A percentile compares a stretch with the other conserved stretches of the same genome.
Conservation (phyloP, 2,329 filamentous ascomycete species). For the Akanthomyces uredinophilus region DNA sequence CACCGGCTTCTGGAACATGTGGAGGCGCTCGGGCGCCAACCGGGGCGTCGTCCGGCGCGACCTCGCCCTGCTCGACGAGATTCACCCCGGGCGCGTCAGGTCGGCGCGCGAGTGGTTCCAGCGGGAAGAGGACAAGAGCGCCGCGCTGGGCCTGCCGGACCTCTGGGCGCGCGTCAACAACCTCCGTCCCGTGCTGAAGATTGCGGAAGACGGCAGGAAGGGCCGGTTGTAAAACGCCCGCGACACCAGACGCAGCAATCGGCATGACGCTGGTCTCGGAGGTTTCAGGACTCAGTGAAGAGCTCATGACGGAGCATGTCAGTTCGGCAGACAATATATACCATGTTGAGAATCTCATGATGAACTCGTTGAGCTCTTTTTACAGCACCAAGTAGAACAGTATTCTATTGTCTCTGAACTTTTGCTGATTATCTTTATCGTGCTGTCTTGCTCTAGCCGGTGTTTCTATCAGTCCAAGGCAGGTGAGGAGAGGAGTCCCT, state of each 20-base stretch:
- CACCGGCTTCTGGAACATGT: conserved; percentile 45
- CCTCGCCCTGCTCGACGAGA: conserved; percentile 46
- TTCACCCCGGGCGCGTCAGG: conserved; percentile 43
- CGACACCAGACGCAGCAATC: no score
- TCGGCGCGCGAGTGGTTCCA: conserved; percentile 45
- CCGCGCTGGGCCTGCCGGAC: conserved; percentile 12
- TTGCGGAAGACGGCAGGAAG: conserved; percentile 18
- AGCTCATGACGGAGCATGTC: no score
- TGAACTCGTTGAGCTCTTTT: no score
- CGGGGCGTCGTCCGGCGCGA: conserved; percentile 39
- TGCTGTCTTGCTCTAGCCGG: no score
- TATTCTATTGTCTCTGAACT: no score
- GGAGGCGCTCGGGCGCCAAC: conserved; percentile 36
- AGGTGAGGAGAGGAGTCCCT: no score
- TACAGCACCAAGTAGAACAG: no score
- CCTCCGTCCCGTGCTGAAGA: conserved; percentile 18
- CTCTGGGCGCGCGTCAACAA: conserved; percentile 18
- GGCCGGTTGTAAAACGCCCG: conserved; percentile 13
- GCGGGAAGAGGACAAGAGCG: conserved; percentile 30
- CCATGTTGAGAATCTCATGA: no score
- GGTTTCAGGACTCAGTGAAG: no score
- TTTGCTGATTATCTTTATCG: no score
- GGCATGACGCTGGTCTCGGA: not conserved
- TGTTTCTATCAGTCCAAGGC: no score
- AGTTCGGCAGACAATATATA: no score